Conservation (phyloP, 805 yeast species). For the Metschnikowia arizonensis region DNA sequence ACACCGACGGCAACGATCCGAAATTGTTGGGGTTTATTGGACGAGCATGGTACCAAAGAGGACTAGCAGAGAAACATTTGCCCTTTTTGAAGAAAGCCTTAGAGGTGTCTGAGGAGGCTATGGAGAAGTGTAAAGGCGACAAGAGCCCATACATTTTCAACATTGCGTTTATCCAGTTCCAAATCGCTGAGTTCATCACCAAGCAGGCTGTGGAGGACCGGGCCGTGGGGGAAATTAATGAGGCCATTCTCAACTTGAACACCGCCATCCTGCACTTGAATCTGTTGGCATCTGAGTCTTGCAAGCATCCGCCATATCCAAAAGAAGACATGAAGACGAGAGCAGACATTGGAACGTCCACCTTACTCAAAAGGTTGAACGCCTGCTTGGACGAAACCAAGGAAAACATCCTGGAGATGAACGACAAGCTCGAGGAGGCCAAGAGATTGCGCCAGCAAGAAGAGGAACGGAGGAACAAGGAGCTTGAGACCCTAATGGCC, state of each 20-base stretch:
- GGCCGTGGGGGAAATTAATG: slow-evolving; percentile 55
- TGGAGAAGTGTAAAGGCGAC: slow-evolving; percentile 26
- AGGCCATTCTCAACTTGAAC: slow-evolving; percentile 52
- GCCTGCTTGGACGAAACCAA: slow-evolving; percentile 68
- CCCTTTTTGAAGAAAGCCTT: slow-evolving; percentile 59
- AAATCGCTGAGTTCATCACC: slow-evolving; percentile 76
- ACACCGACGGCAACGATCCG: slow-evolving; percentile 59
- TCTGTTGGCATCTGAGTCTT: slow-evolving; percentile 50
- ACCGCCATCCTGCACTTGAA: slow-evolving; percentile 59
- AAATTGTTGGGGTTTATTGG: slow-evolving; percentile 71
- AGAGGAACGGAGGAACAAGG: slow-evolving; percentile 31
- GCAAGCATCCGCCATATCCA: slow-evolving; percentile 68
- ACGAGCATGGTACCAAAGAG: slow-evolving; percentile 84
- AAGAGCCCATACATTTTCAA: slow-evolving; percentile 59
- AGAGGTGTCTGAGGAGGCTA: slow-evolving; percentile 58
- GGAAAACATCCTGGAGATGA: slow-evolving; percentile 55
- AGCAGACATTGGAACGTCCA: slow-evolving; percentile 78
- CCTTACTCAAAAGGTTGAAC: slow-evolving; percentile 67
- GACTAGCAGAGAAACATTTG: slow-evolving; percentile 58
- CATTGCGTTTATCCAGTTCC: slow-evolving; percentile 78
- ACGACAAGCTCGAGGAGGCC: slow-evolving; percentile 68
- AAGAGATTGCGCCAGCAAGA: slow-evolving; percentile 60
- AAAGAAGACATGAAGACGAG: slow-evolving; percentile 77
- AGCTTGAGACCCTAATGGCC: slow-evolving; percentile 39
- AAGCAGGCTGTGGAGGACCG: slow-evolving; percentile 58